phyloP scores from a whole-genome alignment of 2,329 filamentous ascomycete genomes.

The Ophiostoma piceae region DNA sequence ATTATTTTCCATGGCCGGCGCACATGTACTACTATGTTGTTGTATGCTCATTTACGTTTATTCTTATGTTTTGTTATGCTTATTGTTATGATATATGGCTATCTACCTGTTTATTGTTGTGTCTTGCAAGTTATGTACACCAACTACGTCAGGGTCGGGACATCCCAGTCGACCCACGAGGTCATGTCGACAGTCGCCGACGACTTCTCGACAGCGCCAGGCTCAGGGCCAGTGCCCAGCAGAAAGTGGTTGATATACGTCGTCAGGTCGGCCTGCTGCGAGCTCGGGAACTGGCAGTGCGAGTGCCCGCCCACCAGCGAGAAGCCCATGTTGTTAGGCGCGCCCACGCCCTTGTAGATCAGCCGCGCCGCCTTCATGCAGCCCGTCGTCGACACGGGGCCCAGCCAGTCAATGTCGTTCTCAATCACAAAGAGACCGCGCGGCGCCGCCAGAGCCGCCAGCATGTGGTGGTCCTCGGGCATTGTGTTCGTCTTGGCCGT shows the following conservation, averaged over 20 bases:
- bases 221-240: conserved; percentile 35
- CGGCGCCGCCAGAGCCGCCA: conserved; percentile 52
- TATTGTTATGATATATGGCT: no score
- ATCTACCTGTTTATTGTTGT: background rate
- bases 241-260: conserved; percentile 54
- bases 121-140: background rate
- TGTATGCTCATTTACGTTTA: background rate
- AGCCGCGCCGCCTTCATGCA: conserved; percentile 52
- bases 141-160: background rate
- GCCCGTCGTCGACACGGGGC: conserved; percentile 50
- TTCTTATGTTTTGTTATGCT: background rate
- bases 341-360: conserved; percentile 51
- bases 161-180: background rate
- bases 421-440: conserved; percentile 52
- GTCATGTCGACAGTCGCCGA: background rate
- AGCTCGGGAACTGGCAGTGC: conserved; percentile 52
- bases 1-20: background rate
- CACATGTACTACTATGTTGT: background rate
- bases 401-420: conserved; percentile 57
- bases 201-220: conserved; percentile 36
- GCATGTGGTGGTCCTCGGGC: conserved; percentile 54
- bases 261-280: conserved; percentile 48
- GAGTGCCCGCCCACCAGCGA: conserved; percentile 50
- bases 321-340: conserved; percentile 52
- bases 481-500: conserved; percentile 42